These are phyloP conservation scores for Alternaria postmessia DNA, from an alignment of 2,329 filamentous ascomycete species.

Conservation along the genomic window DNA sequence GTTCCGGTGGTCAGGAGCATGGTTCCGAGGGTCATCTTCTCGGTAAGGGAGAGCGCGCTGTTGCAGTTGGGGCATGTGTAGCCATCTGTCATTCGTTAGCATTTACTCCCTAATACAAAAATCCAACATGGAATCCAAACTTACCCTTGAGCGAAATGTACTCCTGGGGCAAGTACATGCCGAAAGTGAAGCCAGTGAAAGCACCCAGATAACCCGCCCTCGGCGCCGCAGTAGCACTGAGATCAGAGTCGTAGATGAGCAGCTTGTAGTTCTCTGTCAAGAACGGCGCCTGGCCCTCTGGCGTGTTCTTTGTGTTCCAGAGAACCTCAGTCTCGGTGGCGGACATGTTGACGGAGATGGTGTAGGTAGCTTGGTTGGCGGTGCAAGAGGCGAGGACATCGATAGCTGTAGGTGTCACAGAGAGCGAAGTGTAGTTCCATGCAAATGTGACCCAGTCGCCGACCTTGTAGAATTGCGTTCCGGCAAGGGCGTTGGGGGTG, in stretches of 20 bases:
- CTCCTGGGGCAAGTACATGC: conserved; percentile 67
- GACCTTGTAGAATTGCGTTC: conserved; percentile 69
- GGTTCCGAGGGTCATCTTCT: conserved; percentile 64
- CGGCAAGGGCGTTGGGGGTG: conserved; percentile 61
- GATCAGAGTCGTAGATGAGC: conserved; percentile 66
- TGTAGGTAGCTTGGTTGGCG: conserved; percentile 67
- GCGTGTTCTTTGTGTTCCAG: conserved; percentile 65
- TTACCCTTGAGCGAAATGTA: conserved; percentile 61
- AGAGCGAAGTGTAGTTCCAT: conserved; percentile 74
- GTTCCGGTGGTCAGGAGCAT: conserved; percentile 64
- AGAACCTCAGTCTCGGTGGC: conserved; percentile 61
- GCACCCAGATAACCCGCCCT: conserved; percentile 64
- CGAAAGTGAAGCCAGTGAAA: conserved; percentile 64
- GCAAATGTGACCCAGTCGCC: conserved; percentile 68
- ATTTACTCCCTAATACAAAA: neutral
- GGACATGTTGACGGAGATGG: conserved; percentile 67
- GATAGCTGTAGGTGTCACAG: conserved; percentile 64
- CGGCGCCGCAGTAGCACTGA: conserved; percentile 60
- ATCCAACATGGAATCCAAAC: conserved; percentile 22
- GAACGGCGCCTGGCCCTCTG: conserved; percentile 53
- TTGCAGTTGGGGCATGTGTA: conserved; percentile 66
- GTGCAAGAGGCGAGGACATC: conserved; percentile 70
- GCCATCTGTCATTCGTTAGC: conserved; percentile 48
- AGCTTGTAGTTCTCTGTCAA: conserved; percentile 69
- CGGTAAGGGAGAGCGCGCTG: conserved; percentile 60